A percentile compares a stretch with the other conserved stretches of the same genome.
Conservation (phyloP, 1,284 basidiomycete species). For the Anthracocystis panici-leucophaei region DNA sequence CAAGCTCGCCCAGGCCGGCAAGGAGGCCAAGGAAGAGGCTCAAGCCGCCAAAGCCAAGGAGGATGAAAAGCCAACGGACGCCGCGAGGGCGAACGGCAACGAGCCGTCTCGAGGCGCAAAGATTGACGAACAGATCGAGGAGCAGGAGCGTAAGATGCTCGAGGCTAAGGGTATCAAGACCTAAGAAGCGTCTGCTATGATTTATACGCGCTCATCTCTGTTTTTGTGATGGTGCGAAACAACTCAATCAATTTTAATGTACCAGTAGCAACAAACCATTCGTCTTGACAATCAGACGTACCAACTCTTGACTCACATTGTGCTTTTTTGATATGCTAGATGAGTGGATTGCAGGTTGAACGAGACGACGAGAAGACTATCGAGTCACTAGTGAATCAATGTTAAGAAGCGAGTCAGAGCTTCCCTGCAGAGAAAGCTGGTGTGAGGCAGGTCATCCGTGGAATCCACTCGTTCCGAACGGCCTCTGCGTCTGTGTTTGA, state of each 20-base stretch:
- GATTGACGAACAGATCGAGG: constrained; percentile 76
- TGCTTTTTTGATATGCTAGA: background rate
- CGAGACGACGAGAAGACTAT: background rate
- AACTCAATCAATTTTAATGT: constrained; percentile 1
- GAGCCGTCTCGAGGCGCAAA: constrained; percentile 76
- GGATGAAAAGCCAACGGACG: constrained; percentile 48
- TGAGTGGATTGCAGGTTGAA: background rate
- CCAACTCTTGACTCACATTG: background rate
- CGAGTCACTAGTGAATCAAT: background rate
- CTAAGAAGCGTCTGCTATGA: background rate
- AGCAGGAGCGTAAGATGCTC: constrained; percentile 70
- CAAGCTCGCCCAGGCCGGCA: constrained; percentile 63
- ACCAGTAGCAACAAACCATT: constrained; percentile 8
- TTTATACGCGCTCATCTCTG: background rate
- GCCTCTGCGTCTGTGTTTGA: background rate
- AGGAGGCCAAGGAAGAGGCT: constrained; percentile 56
- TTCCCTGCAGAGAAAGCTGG: background rate
- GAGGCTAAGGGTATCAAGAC: constrained; percentile 59
- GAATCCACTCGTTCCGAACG: constrained; percentile 7
- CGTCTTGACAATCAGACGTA: constrained; percentile 1
- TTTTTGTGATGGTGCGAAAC: no score
- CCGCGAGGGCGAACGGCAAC: constrained; percentile 72
- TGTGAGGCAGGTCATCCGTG: background rate
- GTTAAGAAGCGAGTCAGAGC: no score
- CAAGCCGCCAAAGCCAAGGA: constrained; percentile 49